Conservation (phyloP, 306 rosid genomes). For the Malus sieversii region DNA sequence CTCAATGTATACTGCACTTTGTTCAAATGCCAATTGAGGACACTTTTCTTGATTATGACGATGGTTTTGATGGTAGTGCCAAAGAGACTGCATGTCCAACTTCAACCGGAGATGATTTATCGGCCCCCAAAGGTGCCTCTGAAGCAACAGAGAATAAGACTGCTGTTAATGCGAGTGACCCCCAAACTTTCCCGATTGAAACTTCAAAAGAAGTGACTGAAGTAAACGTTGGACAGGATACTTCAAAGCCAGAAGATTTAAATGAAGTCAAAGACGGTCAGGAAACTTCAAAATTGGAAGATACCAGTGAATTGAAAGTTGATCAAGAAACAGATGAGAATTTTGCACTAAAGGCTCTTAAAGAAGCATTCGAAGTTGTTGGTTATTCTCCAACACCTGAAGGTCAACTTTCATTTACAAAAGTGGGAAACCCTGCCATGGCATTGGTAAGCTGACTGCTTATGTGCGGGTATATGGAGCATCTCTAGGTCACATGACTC, state of each 20-base stretch:
- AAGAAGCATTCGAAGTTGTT: slow-evolving; percentile 79
- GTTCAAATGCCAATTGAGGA: slow-evolving; percentile 97
- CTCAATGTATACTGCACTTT: slow-evolving; percentile 89
- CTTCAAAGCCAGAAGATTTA: slow-evolving; percentile 34
- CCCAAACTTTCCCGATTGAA: slow-evolving; percentile 28
- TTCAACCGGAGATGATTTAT: slow-evolving; percentile 36
- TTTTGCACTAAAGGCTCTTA: slow-evolving; percentile 62
- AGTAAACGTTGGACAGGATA: slow-evolving; percentile 33
- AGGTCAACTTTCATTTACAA: slow-evolving; percentile 63
- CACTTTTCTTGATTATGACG: slow-evolving; percentile 56
- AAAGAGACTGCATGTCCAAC: slow-evolving; percentile 52
- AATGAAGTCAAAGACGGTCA: slow-evolving; percentile 36
- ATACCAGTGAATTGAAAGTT: slow-evolving; percentile 29
- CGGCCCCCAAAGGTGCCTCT: slow-evolving; percentile 40
- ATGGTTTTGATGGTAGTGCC: slow-evolving; percentile 31
- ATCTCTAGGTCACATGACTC: background rate
- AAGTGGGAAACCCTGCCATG: slow-evolving; percentile 87
- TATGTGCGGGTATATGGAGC: background rate
- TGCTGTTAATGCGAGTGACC: slow-evolving; percentile 33
- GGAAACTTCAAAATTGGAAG: slow-evolving; percentile 44
- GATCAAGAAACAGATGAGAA: slow-evolving; percentile 37
- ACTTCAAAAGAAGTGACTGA: slow-evolving; percentile 37
- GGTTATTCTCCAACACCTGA: slow-evolving; percentile 60
- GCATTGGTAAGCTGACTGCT: slow-evolving; percentile 69
- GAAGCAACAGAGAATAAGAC: slow-evolving; percentile 35